Evolutionary conservation across 768 basidiomycete species (phyloP).

Genomic region (Tricholoma sp.): DNA sequence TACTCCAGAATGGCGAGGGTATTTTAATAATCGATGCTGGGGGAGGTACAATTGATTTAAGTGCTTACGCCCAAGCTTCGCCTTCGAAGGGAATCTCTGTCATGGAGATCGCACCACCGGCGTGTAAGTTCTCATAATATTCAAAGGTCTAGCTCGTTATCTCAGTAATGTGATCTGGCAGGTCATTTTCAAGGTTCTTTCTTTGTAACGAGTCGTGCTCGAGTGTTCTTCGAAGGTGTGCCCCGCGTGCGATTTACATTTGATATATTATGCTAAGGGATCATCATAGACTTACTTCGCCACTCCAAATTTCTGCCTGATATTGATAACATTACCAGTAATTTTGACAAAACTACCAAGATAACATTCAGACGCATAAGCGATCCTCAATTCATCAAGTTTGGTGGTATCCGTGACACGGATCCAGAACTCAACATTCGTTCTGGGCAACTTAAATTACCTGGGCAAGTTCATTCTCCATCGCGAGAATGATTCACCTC

Average conservation of each 20-base stretch:
- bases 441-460: constrained; percentile 40
- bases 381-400: constrained; percentile 39
- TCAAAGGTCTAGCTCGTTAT: background rate
- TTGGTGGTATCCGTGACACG: constrained; percentile 36
- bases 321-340: constrained; percentile 31
- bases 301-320: constrained; percentile 37
- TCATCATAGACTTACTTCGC: constrained; percentile 28
- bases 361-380: constrained; percentile 29
- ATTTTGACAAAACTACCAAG: constrained; percentile 44
- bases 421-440: constrained; percentile 34
- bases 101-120: constrained; percentile 43
- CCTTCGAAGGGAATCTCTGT: constrained; percentile 20
- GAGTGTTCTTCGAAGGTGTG: constrained; percentile 29
- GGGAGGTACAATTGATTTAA: constrained; percentile 55
- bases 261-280: too few relatives aligned
- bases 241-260: too few relatives aligned
- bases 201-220: constrained; percentile 38
- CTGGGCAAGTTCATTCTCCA: constrained; percentile 18
- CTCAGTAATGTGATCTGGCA: constrained; percentile 11
- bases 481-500: background rate
- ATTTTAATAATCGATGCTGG: constrained; percentile 55
- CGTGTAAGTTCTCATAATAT: constrained; percentile 28
- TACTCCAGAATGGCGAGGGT: constrained; percentile 33
- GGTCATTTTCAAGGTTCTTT: constrained; percentile 46
- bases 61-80: constrained; percentile 37